phyloP scores from a whole-genome alignment of 2,329 filamentous ascomycete species.

The Apiospora pterosperma region DNA sequence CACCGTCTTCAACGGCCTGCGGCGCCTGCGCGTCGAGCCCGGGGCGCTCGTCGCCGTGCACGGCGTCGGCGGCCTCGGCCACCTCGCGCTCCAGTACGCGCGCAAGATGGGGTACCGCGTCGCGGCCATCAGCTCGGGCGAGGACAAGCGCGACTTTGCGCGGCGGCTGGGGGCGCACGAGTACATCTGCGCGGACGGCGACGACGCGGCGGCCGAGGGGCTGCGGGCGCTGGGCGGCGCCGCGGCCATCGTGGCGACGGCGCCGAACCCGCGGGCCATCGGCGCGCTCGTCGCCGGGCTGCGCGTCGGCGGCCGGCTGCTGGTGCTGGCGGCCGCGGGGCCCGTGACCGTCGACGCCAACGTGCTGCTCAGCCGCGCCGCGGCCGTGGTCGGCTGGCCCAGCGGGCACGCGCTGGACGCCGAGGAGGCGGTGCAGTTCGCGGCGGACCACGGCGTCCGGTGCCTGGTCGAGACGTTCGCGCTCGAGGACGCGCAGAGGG shows the following conservation, averaged over 20 bases:
- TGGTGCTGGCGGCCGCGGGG: conserved; percentile 54
- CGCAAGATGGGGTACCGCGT: conserved; percentile 73
- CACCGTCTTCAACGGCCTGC: conserved; percentile 59
- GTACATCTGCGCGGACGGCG: conserved; percentile 54
- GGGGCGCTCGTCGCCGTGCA: conserved; percentile 57
- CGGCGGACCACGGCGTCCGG: conserved; percentile 56
- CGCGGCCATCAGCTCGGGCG: conserved; percentile 63
- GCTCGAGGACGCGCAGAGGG: conserved; percentile 46
- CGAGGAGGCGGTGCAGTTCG: conserved; percentile 65
- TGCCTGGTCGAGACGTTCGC: conserved; percentile 65
- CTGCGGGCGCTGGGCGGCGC: conserved; percentile 59
- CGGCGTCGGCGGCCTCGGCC: conserved; percentile 73
- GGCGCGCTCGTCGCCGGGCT: conserved; percentile 51
- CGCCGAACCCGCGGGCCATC: conserved; percentile 56
- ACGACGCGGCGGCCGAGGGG: conserved; percentile 41
- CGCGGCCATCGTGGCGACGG: conserved; percentile 58
- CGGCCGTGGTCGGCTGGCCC: conserved; percentile 61
- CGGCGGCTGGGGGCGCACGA: conserved; percentile 56
- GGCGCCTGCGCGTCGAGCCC: conserved; percentile 49
- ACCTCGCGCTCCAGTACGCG: conserved; percentile 75
- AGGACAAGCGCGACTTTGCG: conserved; percentile 67
- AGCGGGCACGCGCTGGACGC: conserved; percentile 61
- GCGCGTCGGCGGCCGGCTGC: conserved; percentile 51
- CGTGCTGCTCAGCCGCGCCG: conserved; percentile 44
- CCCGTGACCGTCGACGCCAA: conserved; percentile 40